Evolutionary conservation across 1,284 basidiomycete species (phyloP).

Genomic region (Marasmius tenuissimus): DNA sequence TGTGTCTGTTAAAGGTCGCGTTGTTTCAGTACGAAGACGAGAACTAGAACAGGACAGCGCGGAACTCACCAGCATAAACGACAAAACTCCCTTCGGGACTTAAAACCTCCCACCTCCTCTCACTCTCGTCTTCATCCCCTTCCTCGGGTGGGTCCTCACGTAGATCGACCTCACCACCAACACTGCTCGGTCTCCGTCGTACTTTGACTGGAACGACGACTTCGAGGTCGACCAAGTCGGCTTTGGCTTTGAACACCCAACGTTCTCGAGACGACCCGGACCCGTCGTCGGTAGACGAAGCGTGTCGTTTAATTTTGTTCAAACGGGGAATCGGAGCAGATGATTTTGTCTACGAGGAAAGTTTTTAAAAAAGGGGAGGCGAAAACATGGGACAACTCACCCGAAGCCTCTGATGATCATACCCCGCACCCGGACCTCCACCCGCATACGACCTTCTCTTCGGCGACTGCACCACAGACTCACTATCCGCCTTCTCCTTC

Average conservation of each 20-base stretch:
- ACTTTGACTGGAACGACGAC: constrained; percentile 51
- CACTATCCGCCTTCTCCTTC: constrained; percentile 14
- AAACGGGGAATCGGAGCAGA: constrained; percentile 26
- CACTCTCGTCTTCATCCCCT: constrained; percentile 38
- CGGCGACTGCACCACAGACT: background rate
- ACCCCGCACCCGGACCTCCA: background rate
- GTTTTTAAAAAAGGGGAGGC: too few relatives aligned
- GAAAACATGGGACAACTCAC: too few relatives aligned
- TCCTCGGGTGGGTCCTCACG: background rate
- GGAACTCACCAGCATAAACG: constrained; percentile 69
- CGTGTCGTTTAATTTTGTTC: constrained; percentile 38
- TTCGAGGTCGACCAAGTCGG: constrained; percentile 75
- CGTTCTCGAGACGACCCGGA: constrained; percentile 41
- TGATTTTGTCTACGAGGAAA: constrained; percentile 20
- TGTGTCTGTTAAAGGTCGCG: constrained; percentile 35
- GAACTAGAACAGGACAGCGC: constrained; percentile 13
- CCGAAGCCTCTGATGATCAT: background rate
- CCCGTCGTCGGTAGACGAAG: constrained; percentile 10
- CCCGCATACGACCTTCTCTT: constrained; percentile 1
- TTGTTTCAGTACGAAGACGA: background rate
- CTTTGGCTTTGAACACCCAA: constrained; percentile 70
- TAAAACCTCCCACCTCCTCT: constrained; percentile 67
- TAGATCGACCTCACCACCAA: background rate
- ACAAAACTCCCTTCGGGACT: constrained; percentile 80
- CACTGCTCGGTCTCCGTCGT: background rate